Evolutionary conservation across 139 green algal genomes (phyloP).

Genomic region (Astrephomene gubernaculifera): DNA sequence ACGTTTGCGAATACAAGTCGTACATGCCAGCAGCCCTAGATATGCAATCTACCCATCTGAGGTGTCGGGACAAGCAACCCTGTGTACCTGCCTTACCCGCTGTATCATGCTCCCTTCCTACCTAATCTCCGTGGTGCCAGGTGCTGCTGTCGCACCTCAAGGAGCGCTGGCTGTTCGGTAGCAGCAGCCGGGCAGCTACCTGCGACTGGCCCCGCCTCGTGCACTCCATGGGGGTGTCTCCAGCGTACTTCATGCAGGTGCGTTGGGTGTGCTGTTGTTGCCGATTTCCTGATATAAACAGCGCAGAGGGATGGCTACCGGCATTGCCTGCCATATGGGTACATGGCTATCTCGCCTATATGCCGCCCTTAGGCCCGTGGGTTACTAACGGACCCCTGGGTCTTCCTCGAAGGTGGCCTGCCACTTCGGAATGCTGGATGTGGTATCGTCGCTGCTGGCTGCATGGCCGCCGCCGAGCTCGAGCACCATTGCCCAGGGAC

Average conservation of each 20-base stretch:
- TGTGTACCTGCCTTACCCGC: neutral
- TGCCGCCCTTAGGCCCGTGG: neutral
- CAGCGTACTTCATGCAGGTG: neutral
- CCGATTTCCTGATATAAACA: neutral
- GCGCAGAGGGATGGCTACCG: neutral
- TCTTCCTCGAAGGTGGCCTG: no score
- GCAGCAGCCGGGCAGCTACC: neutral
- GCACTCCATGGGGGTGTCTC: neutral
- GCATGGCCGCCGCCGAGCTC: neutral
- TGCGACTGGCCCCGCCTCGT: neutral
- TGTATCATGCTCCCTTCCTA: no score
- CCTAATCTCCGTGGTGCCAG: no score
- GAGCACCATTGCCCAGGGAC: neutral
- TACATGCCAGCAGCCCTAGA: neutral
- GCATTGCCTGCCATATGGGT: neutral
- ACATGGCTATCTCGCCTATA: neutral
- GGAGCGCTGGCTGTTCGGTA: conserved; percentile 24
- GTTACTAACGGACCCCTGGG: no score
- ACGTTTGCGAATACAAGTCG: neutral
- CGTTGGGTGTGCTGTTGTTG: neutral
- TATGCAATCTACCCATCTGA: neutral
- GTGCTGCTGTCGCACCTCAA: conserved; percentile 9
- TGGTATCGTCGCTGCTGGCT: neutral
- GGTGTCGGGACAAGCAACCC: neutral
- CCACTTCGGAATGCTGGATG: neutral